phyloP scores from a whole-genome alignment of 2,329 filamentous ascomycete genomes.

The Fusarium penzigii region DNA sequence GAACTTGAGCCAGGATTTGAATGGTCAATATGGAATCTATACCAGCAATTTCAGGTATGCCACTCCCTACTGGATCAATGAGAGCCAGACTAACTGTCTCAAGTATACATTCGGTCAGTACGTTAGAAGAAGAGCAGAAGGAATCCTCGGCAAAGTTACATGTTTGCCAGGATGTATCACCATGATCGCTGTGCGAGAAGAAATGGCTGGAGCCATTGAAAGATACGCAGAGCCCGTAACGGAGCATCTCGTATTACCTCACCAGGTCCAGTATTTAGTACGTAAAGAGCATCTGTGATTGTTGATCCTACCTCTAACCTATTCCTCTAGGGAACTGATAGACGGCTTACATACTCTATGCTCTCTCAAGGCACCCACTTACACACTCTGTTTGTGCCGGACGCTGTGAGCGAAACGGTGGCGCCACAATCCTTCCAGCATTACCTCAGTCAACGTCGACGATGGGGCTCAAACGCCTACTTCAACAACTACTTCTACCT shows the following conservation, averaged over 20 bases:
- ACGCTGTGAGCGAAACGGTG: constrained; percentile 36
- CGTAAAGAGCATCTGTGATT: too few relatives aligned
- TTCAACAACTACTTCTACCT: constrained; percentile 40
- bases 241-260: constrained; percentile 17
- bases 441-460: constrained; percentile 35
- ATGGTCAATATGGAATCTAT: constrained; percentile 26
- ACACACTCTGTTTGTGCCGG: constrained; percentile 33
- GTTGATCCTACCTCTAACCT: too few relatives aligned
- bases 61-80: rapidly evolving
- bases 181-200: constrained; percentile 22
- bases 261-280: constrained; percentile 26
- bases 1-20: constrained; percentile 23
- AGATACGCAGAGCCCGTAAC: constrained; percentile 24
- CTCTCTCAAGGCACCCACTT: constrained; percentile 22
- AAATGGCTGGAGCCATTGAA: constrained; percentile 23
- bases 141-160: constrained; percentile 18
- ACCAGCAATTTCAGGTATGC: constrained; percentile 24
- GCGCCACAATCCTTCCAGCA: constrained; percentile 36
- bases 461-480: constrained; percentile 38
- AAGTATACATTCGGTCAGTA: constrained; percentile 25
- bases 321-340: constrained; percentile 24
- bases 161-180: constrained; percentile 25
- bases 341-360: constrained; percentile 24
- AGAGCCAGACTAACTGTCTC: rapidly evolving
- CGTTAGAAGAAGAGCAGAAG: constrained; percentile 20